Percentiles rank a stretch among this genome's conserved stretches.
Conservation (phyloP, 1,284 basidiomycete genomes). For the Xerocomus amazonicus region DNA sequence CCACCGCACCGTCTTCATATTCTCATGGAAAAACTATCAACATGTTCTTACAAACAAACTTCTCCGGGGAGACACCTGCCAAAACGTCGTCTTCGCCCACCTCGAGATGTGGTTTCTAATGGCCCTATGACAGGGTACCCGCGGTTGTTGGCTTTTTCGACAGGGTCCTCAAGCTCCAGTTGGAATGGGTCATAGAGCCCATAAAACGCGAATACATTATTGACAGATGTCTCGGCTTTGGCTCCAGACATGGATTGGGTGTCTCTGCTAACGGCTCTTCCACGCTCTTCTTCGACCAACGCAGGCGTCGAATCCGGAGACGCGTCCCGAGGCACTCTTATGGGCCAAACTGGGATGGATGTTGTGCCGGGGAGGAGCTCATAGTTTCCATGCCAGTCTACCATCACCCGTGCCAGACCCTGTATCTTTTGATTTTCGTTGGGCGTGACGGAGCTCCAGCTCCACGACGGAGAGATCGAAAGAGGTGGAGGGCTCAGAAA, state of each 20-base stretch:
- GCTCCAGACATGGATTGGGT: too few species aligned
- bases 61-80: constrained; percentile 15
- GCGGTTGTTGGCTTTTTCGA: not conserved
- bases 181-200: constrained; percentile 21
- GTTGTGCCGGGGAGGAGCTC: constrained; percentile 14
- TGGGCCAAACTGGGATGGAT: constrained; percentile 3
- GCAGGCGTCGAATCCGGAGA: constrained; percentile 22
- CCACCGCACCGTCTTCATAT: too few species aligned
- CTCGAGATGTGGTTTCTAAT: constrained; percentile 2
- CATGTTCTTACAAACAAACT: constrained; percentile 9
- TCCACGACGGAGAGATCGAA: constrained; percentile 1
- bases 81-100: constrained; percentile 17
- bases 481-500: not conserved
- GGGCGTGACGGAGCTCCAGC: not conserved
- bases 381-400: constrained; percentile 23
- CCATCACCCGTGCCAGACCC: constrained; percentile 4
- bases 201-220: constrained; percentile 2
- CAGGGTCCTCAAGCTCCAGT: constrained; percentile 11
- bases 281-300: not conserved
- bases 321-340: constrained; percentile 17
- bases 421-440: constrained; percentile 1
- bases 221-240: not conserved
- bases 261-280: not conserved
- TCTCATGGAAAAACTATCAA: not conserved
- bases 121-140: constrained; percentile 10